A percentile compares a stretch with the other conserved stretches of the same genome.
phyloP scores from a whole-genome alignment of 495 filamentous ascomycete species.

The Pyronema domesticum region DNA sequence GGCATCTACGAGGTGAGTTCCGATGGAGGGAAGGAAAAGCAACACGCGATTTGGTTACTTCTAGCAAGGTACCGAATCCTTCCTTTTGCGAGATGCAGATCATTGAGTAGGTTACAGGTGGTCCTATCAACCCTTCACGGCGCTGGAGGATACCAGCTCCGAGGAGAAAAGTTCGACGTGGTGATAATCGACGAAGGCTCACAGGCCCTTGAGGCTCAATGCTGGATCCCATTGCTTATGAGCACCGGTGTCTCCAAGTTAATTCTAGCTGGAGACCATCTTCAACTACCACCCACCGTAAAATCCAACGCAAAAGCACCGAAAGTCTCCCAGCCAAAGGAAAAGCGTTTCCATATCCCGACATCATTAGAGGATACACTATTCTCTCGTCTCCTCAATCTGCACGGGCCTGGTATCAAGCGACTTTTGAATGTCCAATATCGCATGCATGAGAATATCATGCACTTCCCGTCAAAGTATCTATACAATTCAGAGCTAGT shows the following conservation, averaged over 20 bases:
- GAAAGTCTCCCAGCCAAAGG: neutral
- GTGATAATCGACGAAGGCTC: constrained; percentile 92
- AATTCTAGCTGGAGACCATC: constrained; percentile 81
- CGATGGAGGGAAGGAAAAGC: constrained; percentile 68
- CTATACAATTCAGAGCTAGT: constrained; percentile 69
- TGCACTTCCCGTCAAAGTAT: constrained; percentile 78
- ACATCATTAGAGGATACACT: constrained; percentile 66
- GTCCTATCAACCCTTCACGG: constrained; percentile 88
- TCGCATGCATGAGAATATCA: constrained; percentile 91
- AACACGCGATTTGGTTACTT: constrained; percentile 51
- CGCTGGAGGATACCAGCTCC: constrained; percentile 69
- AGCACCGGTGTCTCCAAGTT: constrained; percentile 37
- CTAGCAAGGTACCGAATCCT: constrained; percentile 36
- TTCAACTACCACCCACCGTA: constrained; percentile 87
- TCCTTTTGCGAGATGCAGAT: neutral
- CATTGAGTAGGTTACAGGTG: constrained; percentile 29
- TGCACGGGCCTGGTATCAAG: constrained; percentile 75
- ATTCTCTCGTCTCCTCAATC: constrained; percentile 67
- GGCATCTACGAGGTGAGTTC: constrained; percentile 73
- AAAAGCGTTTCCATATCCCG: constrained; percentile 8
- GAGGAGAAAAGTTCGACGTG: constrained; percentile 70
- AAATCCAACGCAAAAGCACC: constrained; percentile 34
- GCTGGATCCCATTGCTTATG: constrained; percentile 75
- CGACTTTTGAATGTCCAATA: constrained; percentile 95
- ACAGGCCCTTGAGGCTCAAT: constrained; percentile 90